Base-by-base conservation (phyloP, 2,329 filamentous ascomycete genomes). In the Apiospora kogelbergensis region DNA sequence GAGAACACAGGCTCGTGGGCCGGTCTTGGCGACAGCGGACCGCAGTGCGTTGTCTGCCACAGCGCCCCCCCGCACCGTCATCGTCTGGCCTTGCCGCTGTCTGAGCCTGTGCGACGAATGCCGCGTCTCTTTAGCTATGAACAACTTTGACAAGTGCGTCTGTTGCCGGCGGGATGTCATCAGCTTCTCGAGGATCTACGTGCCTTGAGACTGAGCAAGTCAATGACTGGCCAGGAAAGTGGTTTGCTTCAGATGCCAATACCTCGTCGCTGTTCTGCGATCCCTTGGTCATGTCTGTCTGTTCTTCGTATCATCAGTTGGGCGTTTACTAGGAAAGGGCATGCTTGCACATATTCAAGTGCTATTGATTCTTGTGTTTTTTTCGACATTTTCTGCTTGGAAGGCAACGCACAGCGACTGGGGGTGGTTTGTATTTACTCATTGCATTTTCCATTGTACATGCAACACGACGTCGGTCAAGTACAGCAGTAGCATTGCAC, bases 71-170 rank as follows among this genome's bases (percentile, higher is more conserved):
- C 87, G 96, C 22, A 97, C 93, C 9, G 92, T 98, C 70, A 92
- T 99, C 68, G 91, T 97, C 1, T 98, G 96, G 96, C 96, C 96
- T 0, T 99, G 96, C 78, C 92, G 96, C 2, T 99, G 96, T 78
- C 85, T 99, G 69, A 95, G 93, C 73, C 86, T 98, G 15, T 98
- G 96, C 78, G 96, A 99, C 79, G 96, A 98, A 73, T 98, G 96
- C 78, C 87, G 96, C 41, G 93, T 98, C 44, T 95, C 93, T 57
- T 85, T 98, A 71, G 96, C 96, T 3, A 95, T 97, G 90, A 97
- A 98, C 79, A 98, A 98, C 79, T 98, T 97, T 78, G 93, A 95
- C 72, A 97, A 93, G 77, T 99, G 96, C 78, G 95, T 98, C 46
- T 98, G 95, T 76, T 98, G 96, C 79, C 88, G 96, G 66, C 89